A percentile compares a stretch with the other conserved stretches of the same genome.
These are phyloP conservation scores for Podaxis mareebaensis DNA, from an alignment of 768 basidiomycete genomes.

Conservation along the genomic window DNA sequence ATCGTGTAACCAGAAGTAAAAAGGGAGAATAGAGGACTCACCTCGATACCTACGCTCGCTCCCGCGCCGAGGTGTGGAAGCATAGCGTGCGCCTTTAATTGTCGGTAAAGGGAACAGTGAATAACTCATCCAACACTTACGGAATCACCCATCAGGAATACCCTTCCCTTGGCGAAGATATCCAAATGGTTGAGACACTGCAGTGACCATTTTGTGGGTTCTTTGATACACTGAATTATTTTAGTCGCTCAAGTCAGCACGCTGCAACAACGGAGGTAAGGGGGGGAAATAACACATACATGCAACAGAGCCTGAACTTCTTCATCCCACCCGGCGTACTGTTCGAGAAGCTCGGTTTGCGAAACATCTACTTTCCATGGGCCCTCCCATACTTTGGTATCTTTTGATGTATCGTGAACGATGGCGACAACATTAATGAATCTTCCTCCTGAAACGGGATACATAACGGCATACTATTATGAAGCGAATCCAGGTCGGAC, in stretches of 20 bases:
- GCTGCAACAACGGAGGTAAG: neutral
- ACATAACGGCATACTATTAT: constrained; percentile 44
- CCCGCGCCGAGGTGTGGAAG: constrained; percentile 49
- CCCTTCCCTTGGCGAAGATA: constrained; percentile 35
- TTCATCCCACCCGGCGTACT: constrained; percentile 20
- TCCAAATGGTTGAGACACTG: constrained; percentile 41
- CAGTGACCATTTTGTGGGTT: constrained; percentile 44
- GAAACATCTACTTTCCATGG: constrained; percentile 19
- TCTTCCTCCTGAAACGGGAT: constrained; percentile 48
- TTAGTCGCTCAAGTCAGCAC: neutral
- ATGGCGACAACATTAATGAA: constrained; percentile 50
- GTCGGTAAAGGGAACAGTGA: constrained; percentile 26
- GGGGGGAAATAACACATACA: constrained; percentile 7
- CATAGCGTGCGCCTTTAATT: constrained; percentile 43
- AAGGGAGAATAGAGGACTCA: constrained; percentile 16
- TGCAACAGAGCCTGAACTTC: constrained; percentile 19
- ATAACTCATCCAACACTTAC: constrained; percentile 24
- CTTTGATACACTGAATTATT: constrained; percentile 31
- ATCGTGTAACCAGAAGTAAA: neutral
- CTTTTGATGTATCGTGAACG: constrained; percentile 19
- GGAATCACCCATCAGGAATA: constrained; percentile 52
- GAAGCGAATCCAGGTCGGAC: neutral
- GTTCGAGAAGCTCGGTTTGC: constrained; percentile 16
- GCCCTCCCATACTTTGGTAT: constrained; percentile 19
- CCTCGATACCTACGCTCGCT: constrained; percentile 51